Evolutionary conservation across 2,329 filamentous ascomycete genomes (phyloP), one percentile per base, ranked within the genome.

Genomic region (Dothiorella sarmentorum): DNA sequence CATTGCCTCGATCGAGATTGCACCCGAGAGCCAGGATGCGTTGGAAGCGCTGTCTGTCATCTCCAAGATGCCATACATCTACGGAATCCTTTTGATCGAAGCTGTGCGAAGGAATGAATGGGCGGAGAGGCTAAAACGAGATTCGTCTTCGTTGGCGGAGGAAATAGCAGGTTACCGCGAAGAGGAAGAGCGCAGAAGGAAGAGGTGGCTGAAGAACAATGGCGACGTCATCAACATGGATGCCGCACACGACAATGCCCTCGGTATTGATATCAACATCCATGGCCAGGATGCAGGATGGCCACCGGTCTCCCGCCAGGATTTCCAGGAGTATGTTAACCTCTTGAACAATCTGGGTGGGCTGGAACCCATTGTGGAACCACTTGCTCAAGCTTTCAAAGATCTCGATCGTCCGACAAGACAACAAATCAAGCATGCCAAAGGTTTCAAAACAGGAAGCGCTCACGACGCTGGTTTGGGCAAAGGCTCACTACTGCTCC

Each of bases 371-470:
- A 78, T 92, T 60, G 78, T 90, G 1, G 81, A 86, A 10, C 90
- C 96, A 53, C 80, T 97, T 31, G 78, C 80, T 3, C 89, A 91
- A 67, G 83, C 91, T 17, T 82, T 95, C 61, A 85, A 86, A 61
- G 91, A 96, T 56, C 80, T 97, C 13, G 87, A 87, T 69, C 85
- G 83, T 58, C 91, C 93, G 2, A 94, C 90, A 0, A 91, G 88
- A 66, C 90, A 94, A 70, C 92, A 96, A 69, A 84, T 87, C 61
- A 92, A 91, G 72, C 85, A 91, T 59, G 84, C 94, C 6, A 96
- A 93, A 71, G 91, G 91, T 4, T 97, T 99, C 78, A 97, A 97
- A 70, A 94, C 95, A 69, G 94, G 94, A 15, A 97, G 94, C 69
- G 83, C 97, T 35, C 91, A 97, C 67, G 94, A 97, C 70, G 87